Evolutionary conservation across 371 early-diverging fungal genomes (phyloP), one percentile per base, ranked within the genome.

Genomic region (Mucor saturninus): DNA sequence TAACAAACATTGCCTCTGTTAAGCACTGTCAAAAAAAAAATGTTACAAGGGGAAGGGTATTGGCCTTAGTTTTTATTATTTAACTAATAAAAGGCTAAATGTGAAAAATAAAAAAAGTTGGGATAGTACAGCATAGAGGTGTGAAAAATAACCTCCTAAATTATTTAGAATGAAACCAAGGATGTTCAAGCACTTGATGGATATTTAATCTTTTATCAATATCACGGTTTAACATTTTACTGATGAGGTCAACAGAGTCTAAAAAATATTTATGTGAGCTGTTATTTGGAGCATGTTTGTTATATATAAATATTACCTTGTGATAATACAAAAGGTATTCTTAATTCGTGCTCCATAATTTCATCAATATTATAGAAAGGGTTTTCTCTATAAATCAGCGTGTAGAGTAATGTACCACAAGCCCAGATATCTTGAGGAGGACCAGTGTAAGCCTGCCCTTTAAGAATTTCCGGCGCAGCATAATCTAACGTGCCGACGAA

Each of bases 341-440:
- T 85, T 49, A 59, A 26, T 53, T 66, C 61, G 14, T 53, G 56
- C 28, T 68, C 58, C 65, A 58, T 54, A 3, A 64, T 64, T 53
- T 64, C 67, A 29, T 67, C 67, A 30, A 67, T 61, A 46, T 67
- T 67, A 37, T 67, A 67, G 48, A 67, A 67, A 0, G 67, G 67
- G 40, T 58, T 65, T 61, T 70, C 56, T 52, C 32, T 82, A 56
- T 83, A 88, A 30, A 90, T 77, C 62, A 93, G 75, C 4, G 91
- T 91, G 69, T 89, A 93, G 31, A 94, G 65, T 30, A 93, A 75
- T 42, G 92, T 81, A 0, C 93, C 93, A 14, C 91, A 72, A 5
- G 92, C 87, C 91, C 93, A 94, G 42, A 89, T 84, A 70, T 94
- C 94, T 62, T 90, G 91, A 37, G 87, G 90, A 56, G 75, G 79